Evolutionary conservation across 2,329 filamentous ascomycete species (phyloP).

Genomic region (Metarhizium humberi): DNA sequence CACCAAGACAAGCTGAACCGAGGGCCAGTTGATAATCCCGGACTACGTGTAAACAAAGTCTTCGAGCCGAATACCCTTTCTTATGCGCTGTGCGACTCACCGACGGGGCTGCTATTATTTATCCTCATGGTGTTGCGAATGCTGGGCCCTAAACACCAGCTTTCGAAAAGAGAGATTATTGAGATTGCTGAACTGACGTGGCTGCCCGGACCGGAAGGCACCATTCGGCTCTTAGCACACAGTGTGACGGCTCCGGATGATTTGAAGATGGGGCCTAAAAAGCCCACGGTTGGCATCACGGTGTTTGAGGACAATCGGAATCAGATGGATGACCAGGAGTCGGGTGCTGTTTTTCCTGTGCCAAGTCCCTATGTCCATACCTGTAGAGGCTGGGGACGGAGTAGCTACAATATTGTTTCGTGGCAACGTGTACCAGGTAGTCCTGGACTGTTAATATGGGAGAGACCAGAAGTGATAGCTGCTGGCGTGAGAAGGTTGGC

Average conservation of each 20-base stretch:
- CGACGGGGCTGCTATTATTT: slow-evolving; percentile 46
- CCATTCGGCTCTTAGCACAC: slow-evolving; percentile 45
- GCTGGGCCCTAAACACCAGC: slow-evolving; percentile 28
- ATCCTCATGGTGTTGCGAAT: slow-evolving; percentile 38
- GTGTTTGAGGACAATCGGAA: slow-evolving; percentile 32
- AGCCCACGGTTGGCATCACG: slow-evolving; percentile 35
- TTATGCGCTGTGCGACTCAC: slow-evolving; percentile 54
- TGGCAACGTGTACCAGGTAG: slow-evolving; percentile 28
- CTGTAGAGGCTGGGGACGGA: slow-evolving; percentile 39
- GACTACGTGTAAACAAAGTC: slow-evolving; percentile 19
- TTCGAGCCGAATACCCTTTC: slow-evolving; percentile 45
- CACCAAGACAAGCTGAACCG: slow-evolving; percentile 11
- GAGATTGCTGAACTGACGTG: slow-evolving; percentile 54
- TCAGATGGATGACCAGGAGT: background rate
- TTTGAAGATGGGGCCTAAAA: slow-evolving; percentile 15
- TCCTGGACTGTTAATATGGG: slow-evolving; percentile 38
- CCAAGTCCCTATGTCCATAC: slow-evolving; percentile 24
- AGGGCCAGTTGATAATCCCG: slow-evolving; percentile 8
- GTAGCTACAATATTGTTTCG: slow-evolving; percentile 33
- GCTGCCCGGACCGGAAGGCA: slow-evolving; percentile 56
- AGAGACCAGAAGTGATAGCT: slow-evolving; percentile 35
- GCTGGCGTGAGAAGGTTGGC: slow-evolving; percentile 32
- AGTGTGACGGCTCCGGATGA: slow-evolving; percentile 25
- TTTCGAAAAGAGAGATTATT: slow-evolving; percentile 45
- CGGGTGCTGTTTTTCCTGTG: slow-evolving; percentile 11